Evolutionary conservation across 345 rosid species (phyloP).

Genomic region (Salix udensis): DNA sequence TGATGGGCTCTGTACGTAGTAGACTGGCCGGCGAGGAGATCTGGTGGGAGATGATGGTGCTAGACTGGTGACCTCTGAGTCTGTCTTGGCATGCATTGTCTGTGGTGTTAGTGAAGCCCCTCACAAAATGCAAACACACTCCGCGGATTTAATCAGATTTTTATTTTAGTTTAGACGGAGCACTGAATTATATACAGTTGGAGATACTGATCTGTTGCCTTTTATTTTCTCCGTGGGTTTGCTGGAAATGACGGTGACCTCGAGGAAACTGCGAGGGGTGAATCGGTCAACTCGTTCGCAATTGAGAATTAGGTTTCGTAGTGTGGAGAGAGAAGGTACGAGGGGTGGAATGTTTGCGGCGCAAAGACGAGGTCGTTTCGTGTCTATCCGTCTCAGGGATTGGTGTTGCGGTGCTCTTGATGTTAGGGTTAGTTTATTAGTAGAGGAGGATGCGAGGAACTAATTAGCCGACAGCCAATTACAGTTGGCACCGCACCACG

Average conservation of each 20-base stretch:
- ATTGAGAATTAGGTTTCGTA: not conserved
- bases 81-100: slow-evolving; percentile 92
- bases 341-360: slow-evolving; percentile 13
- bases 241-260: slow-evolving; percentile 10
- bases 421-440: not conserved
- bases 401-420: not conserved
- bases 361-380: not conserved
- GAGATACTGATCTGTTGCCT: not conserved
- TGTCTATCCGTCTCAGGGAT: not conserved
- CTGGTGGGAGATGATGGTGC: slow-evolving; percentile 85
- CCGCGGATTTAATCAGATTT: not conserved
- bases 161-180: not conserved
- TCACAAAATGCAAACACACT: not conserved
- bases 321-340: not conserved
- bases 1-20: slow-evolving; percentile 94
- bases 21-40: slow-evolving; percentile 84
- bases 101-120: not conserved
- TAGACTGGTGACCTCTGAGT: slow-evolving; percentile 93
- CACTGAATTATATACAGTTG: not conserved
- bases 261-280: not conserved
- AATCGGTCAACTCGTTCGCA: not conserved
- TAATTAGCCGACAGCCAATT: slow-evolving; percentile 27
- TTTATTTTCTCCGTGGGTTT: not conserved
- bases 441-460: slow-evolving; percentile 15
- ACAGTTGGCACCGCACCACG: slow-evolving; percentile 44